Conservation (phyloP, 768 basidiomycete species). For the Suillus paluster region DNA sequence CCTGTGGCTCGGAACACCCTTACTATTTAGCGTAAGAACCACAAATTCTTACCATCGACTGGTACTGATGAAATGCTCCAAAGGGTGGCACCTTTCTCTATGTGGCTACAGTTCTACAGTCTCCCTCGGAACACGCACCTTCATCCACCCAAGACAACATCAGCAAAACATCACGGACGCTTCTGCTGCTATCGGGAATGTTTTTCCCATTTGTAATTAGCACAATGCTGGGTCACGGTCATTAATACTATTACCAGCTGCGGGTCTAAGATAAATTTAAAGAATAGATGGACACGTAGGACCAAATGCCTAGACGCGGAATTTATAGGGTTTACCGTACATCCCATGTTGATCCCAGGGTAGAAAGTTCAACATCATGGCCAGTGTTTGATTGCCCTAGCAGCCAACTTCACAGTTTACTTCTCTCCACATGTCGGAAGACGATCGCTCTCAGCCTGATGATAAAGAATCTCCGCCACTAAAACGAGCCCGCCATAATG, state of each 20-base stretch:
- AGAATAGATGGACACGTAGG: not conserved
- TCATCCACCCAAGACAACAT: conserved; percentile 43
- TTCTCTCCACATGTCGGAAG: conserved; percentile 3
- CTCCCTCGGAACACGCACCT: conserved; percentile 55
- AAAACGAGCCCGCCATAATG: conserved; percentile 44
- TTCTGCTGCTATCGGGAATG: conserved; percentile 69
- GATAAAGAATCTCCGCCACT: conserved; percentile 29
- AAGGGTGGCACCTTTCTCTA: conserved; percentile 95
- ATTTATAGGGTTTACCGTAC: not conserved
- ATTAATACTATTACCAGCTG: conserved; percentile 23
- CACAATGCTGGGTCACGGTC: conserved; percentile 64
- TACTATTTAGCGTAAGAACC: conserved; percentile 82
- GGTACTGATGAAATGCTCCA: not conserved
- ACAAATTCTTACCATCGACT: not conserved
- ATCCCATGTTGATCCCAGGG: not conserved
- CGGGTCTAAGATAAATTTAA: not conserved
- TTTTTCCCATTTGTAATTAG: conserved; percentile 68
- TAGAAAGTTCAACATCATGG: not conserved
- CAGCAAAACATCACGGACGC: conserved; percentile 48
- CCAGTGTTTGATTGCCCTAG: not conserved
- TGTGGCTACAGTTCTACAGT: conserved; percentile 90
- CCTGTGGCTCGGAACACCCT: conserved; percentile 70
- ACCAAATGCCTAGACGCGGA: not conserved
- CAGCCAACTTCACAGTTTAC: not conserved
- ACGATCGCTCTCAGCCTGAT: conserved; percentile 20